These are phyloP conservation scores for Jacaranda mimosifolia DNA, from an alignment of 257 asterid species.

Conservation along the genomic window DNA sequence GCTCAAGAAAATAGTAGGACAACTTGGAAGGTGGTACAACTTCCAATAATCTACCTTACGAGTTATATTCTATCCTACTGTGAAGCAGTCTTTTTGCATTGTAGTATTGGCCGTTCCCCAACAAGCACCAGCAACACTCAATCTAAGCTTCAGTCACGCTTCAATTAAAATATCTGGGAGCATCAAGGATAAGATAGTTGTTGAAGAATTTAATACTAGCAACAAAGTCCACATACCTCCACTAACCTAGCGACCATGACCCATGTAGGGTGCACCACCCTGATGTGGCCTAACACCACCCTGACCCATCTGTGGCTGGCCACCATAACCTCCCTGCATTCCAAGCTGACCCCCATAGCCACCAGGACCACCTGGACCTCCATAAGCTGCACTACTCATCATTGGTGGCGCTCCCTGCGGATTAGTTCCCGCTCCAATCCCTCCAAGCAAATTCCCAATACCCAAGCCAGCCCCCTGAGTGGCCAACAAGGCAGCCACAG, in stretches of 20 bases:
- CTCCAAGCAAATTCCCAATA: slow-evolving; percentile 72
- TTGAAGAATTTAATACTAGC: background rate
- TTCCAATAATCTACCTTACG: too few species aligned
- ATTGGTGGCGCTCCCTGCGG: slow-evolving; percentile 68
- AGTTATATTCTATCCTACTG: too few species aligned
- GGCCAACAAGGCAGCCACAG: slow-evolving; percentile 87
- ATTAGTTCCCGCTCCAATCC: slow-evolving; percentile 65
- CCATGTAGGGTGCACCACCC: slow-evolving; percentile 94
- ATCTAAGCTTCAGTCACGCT: background rate
- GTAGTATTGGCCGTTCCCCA: background rate
- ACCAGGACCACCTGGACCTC: slow-evolving; percentile 56
- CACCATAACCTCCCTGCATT: slow-evolving; percentile 76
- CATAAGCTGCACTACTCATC: slow-evolving; percentile 60
- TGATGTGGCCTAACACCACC: slow-evolving; percentile 84
- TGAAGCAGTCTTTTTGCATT: background rate
- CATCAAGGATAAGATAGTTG: slow-evolving; percentile 2
- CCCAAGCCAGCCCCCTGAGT: slow-evolving; percentile 78
- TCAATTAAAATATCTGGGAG: background rate
- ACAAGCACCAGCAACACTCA: background rate
- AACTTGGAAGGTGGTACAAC: background rate
- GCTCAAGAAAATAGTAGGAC: background rate
- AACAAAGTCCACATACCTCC: slow-evolving; percentile 34
- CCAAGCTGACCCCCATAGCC: slow-evolving; percentile 71
- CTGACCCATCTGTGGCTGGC: slow-evolving; percentile 85
- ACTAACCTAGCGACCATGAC: slow-evolving; percentile 85